Evolutionary conservation across 1,284 basidiomycete genomes (phyloP), one percentile per base, ranked within the genome.

Genomic region (Trametes polyzona): DNA sequence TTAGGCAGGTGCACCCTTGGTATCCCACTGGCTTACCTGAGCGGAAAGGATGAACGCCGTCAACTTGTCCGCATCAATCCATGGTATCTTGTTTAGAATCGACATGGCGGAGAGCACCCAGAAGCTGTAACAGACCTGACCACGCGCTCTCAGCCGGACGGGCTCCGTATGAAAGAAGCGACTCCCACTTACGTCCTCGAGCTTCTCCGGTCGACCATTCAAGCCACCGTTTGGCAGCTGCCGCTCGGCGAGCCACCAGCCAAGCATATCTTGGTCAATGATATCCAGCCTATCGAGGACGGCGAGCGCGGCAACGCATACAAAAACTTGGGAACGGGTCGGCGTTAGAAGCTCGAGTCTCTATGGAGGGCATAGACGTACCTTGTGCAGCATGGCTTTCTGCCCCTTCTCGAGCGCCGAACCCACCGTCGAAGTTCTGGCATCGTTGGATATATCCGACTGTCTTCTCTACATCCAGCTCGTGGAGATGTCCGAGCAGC

Each of bases 361-460:
- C 42, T 33, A 23, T 11, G 33, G 8, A 35, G 35, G 19, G 30
- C n/a, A 14, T 30, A 6, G 40, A 41, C 42, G 47, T 55, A 95
- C 95, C 93, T 83, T 96, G 93, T 0, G 83, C 92, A 7, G 95
- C 87, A 75, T 98, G 96, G 62, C 90, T 95, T 76, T 99, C 96
- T 1, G 92, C 94, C 0, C 95, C 96, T 9, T 85, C 81, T 19
- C 78, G 74, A 36, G 82, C 86, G 11, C 96, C 96, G 66, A 97
- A 99, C 0, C 95, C 96, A 3, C 96, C 96, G 70, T 99, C 96
- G 70, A 95, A 96, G 72, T 99, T 99, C 68, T 81, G 82, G 72
- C 96, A 97, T 32, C 81, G 76, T 12, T 78, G 70, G 40, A 99
- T 83, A 72, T 96, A 95, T 3, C 73, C 77, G 7, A 93, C 82